phyloP scores from a whole-genome alignment of 2,329 filamentous ascomycete species.

The Diaporthe citrichinensis region DNA sequence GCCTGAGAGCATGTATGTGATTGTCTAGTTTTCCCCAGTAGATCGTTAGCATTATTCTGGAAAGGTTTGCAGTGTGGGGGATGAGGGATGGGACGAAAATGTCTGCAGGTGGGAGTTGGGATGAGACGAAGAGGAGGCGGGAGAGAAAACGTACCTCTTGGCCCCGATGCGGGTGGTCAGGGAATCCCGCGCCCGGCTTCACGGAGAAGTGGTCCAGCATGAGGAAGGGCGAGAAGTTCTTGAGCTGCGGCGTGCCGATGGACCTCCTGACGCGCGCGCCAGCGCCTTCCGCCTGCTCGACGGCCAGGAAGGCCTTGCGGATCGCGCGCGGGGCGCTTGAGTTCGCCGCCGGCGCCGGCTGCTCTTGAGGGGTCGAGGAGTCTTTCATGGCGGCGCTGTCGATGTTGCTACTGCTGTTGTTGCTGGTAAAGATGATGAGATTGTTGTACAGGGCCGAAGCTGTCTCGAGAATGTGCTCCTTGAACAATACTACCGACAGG shows the following conservation, averaged over 20 bases:
- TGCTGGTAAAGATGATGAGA: neutral
- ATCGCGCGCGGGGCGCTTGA: constrained; percentile 83
- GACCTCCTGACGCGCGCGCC: constrained; percentile 90
- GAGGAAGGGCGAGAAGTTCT: constrained; percentile 91
- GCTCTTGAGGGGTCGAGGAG: constrained; percentile 38
- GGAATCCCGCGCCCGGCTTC: constrained; percentile 86
- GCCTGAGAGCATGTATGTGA: constrained; percentile 90
- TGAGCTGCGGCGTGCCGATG: constrained; percentile 85
- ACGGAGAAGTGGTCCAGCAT: constrained; percentile 96
- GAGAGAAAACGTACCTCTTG: constrained; percentile 47
- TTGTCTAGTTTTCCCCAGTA: constrained; percentile 82
- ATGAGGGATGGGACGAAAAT: neutral
- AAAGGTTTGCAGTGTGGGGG: neutral
- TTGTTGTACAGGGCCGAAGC: constrained; percentile 44
- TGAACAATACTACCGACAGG: constrained; percentile 53
- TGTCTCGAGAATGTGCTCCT: constrained; percentile 49
- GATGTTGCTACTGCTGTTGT: constrained; percentile 39
- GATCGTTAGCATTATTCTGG: constrained; percentile 64
- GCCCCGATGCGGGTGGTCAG: constrained; percentile 73
- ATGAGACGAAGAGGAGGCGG: neutral
- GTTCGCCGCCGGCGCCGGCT: constrained; percentile 56
- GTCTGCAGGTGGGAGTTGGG: neutral
- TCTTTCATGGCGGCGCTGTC: constrained; percentile 34
- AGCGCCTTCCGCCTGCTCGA: constrained; percentile 89
- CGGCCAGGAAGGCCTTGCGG: constrained; percentile 84